phyloP scores from a whole-genome alignment of 2,329 filamentous ascomycete genomes.

The Aspergillus novofumigatus region DNA sequence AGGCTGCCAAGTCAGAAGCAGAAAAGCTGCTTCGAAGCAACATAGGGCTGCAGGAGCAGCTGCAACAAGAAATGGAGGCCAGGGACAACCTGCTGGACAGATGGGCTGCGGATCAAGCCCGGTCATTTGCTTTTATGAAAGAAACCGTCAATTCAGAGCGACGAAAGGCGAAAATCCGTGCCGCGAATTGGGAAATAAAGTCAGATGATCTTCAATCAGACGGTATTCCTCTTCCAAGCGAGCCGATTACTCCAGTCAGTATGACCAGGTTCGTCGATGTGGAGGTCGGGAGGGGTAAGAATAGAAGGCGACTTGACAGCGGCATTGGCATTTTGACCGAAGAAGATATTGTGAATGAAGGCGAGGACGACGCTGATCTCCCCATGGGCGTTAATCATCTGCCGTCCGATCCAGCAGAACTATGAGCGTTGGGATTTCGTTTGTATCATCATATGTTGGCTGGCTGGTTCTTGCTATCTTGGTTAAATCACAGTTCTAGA shows the following conservation, averaged over 20 bases:
- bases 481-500: too few relatives aligned
- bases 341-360: constrained; percentile 29
- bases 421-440: constrained; percentile 6
- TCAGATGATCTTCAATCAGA: constrained; percentile 35
- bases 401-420: constrained; percentile 23
- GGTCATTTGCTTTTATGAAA: constrained; percentile 31
- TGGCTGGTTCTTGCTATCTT: background rate
- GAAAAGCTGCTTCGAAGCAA: constrained; percentile 35
- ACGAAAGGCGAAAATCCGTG: constrained; percentile 37
- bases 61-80: constrained; percentile 35
- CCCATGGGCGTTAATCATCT: constrained; percentile 14
- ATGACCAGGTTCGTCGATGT: constrained; percentile 41
- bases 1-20: constrained; percentile 31
- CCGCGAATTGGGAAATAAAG: constrained; percentile 38
- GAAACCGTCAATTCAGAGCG: constrained; percentile 37
- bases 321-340: constrained; percentile 35
- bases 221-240: constrained; percentile 26
- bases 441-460: constrained; percentile 1
- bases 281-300: constrained; percentile 37
- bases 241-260: constrained; percentile 42
- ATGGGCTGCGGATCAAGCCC: constrained; percentile 31
- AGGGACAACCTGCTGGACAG: constrained; percentile 31
- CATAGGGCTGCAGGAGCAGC: constrained; percentile 32
- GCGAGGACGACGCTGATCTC: constrained; percentile 21
- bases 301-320: constrained; percentile 37